Evolutionary conservation across 768 basidiomycete genomes (phyloP), one percentile per base, ranked within the genome.

Genomic region (Mycena crocata): DNA sequence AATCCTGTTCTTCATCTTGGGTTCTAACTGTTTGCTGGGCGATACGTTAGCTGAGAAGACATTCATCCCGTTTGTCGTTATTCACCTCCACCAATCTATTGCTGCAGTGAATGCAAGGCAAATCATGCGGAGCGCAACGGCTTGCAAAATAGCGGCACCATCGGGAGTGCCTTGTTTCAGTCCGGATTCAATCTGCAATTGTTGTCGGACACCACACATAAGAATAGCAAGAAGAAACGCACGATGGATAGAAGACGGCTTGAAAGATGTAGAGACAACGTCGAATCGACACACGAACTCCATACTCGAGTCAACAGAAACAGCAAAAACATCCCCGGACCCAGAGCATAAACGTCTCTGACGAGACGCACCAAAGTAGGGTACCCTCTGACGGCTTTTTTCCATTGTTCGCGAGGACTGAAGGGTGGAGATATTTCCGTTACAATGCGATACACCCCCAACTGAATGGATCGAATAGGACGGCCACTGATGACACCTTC

Each of bases 361-460:
- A 48, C 7, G 26, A 70, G 61, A 17, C 69, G 64, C 56, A 26
- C 2, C 8, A 63, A 31, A n/a, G 61, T 63, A 1, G 69, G 64
- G 21, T 46, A 24, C 7, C 8, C 32, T 30, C n/a, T 52, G 6
- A 44, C 42, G 56, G 40, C 34, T 37, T 50, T 49, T 19, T 70
- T 66, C 69, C 69, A 70, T 17, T 58, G 48, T 23, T 57, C 57
- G 23, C 44, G 56, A 21, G 60, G 57, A 45, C 42, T 62, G 39
- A 57, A 24, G 13, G 51, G 44, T 15, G 60, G 49, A 9, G 40
- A 19, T 31, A 34, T 45, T 34, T 70, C 64, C 42, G 64, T 66
- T 30, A 66, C 57, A 2, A 70, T 23, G n/a, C 69, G 69, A 40
- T 66, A 66, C 14, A 66, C 64, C 28, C 68, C 68, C 14, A 66